A percentile compares a stretch with the other conserved stretches of the same genome.
Conservation (phyloP, 768 basidiomycete species). For the Amanita thiersii region DNA sequence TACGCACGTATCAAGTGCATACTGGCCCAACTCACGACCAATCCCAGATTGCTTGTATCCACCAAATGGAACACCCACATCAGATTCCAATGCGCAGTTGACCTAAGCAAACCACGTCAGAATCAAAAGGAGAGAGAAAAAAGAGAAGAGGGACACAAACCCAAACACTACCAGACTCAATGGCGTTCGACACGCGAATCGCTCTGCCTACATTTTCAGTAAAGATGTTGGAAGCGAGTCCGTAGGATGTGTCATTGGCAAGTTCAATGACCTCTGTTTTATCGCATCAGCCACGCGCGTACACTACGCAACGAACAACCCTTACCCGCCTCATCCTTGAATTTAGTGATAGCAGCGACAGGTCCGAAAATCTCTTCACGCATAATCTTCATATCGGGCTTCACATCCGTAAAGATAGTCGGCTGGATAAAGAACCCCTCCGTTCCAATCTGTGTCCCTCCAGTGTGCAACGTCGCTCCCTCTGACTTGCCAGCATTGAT, state of each 20-base stretch:
- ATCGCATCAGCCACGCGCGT: not conserved
- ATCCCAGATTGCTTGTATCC: slow-evolving; percentile 52
- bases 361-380: slow-evolving; percentile 77
- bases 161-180: slow-evolving; percentile 65
- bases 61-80: slow-evolving; percentile 53
- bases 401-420: slow-evolving; percentile 66
- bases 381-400: slow-evolving; percentile 67
- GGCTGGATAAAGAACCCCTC: slow-evolving; percentile 62
- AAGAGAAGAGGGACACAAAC: slow-evolving; percentile 21
- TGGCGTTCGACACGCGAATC: slow-evolving; percentile 49
- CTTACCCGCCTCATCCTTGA: slow-evolving; percentile 48
- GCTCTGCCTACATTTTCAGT: slow-evolving; percentile 60
- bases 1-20: slow-evolving; percentile 46
- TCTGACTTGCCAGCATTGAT: slow-evolving; percentile 67
- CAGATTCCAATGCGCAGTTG: slow-evolving; percentile 34
- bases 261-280: slow-evolving; percentile 1
- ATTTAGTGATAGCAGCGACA: slow-evolving; percentile 69
- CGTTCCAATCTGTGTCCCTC: slow-evolving; percentile 48
- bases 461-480: slow-evolving; percentile 59
- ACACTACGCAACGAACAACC: not conserved
- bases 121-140: not conserved
- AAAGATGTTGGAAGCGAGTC: slow-evolving; percentile 74
- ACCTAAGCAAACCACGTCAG: too few relatives aligned
- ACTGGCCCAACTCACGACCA: slow-evolving; percentile 62
- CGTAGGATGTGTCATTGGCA: slow-evolving; percentile 71